Conservation (phyloP, 1,284 basidiomycete species). For the Thelephora terrestris region DNA sequence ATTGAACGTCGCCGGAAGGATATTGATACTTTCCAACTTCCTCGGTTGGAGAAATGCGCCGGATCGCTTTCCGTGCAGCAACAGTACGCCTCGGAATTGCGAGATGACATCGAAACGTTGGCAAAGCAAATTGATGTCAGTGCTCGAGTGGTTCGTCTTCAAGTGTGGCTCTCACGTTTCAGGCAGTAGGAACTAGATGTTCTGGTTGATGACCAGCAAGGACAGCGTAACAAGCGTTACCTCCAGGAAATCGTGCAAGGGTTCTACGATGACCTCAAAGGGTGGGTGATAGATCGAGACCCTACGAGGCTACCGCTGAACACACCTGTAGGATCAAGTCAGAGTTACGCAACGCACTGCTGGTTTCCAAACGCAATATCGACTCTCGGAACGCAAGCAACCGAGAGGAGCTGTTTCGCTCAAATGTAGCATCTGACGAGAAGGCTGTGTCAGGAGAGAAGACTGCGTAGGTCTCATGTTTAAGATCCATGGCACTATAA, state of each 20-base stretch:
- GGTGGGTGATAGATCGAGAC: slow-evolving; percentile 24
- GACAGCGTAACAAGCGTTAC: slow-evolving; percentile 40
- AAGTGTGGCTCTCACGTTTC: slow-evolving; percentile 1
- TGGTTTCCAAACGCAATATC: slow-evolving; percentile 61
- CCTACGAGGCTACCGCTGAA: background rate
- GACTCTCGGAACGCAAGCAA: slow-evolving; percentile 48
- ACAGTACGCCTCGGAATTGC: slow-evolving; percentile 60
- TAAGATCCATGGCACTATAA: background rate
- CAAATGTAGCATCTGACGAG: slow-evolving; percentile 37
- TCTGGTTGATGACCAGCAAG: slow-evolving; percentile 56
- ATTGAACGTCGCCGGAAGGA: slow-evolving; percentile 52
- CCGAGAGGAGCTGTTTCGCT: slow-evolving; percentile 54
- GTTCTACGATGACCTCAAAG: slow-evolving; percentile 33
- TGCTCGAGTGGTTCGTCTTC: slow-evolving; percentile 1
- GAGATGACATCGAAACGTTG: slow-evolving; percentile 62
- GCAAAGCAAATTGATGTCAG: slow-evolving; percentile 62
- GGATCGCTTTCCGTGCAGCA: slow-evolving; percentile 64
- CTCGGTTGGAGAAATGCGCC: slow-evolving; percentile 54
- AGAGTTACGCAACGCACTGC: slow-evolving; percentile 53
- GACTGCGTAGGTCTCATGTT: slow-evolving; percentile 34
- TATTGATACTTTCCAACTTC: slow-evolving; percentile 61
- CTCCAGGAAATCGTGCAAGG: slow-evolving; percentile 41
- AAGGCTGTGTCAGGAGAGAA: slow-evolving; percentile 37
- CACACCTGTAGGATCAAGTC: slow-evolving; percentile 39
- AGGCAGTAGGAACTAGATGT: slow-evolving; percentile 48